Evolutionary conservation across 2,329 filamentous ascomycete genomes (phyloP), one percentile per base, ranked within the genome.

Genomic region (Paecilomyces sp.): DNA sequence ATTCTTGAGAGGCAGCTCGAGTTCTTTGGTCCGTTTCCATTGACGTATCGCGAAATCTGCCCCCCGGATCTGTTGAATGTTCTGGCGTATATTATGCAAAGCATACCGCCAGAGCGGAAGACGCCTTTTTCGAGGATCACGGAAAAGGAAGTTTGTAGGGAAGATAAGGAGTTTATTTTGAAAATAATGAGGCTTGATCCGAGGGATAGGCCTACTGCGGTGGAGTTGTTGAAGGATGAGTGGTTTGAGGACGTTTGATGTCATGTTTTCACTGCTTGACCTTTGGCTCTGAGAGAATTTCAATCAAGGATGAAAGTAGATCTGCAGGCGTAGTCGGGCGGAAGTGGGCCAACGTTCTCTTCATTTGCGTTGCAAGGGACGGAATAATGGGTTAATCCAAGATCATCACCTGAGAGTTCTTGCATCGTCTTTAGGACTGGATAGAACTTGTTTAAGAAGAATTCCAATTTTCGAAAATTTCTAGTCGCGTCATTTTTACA

Each of bases 331-430:
- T 62, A 62, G 9, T 41, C 34, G 15, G 61, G 59, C 28, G 61
- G 56, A 11, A 57, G 34, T 52, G 58, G n/a, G n/a, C 58, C 52
- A 11, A 60, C n/a, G 22, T 56, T 57, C 25, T 54, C 34, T 55
- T 56, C 57, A 54, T 34, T 25, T 4, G 15, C 34, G 30, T 18
- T 52, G 13, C 59, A 47, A 15, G 67, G 67, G 11, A 66, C 64
- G 24, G 68, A 62, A 50, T 67, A 65, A 22, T 56, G 41, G 15
- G 52, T 24, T 51, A 69, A 68, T 3, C 63, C 61, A 28, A 68
- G 61, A 52, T 67, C 58, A 13, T 30, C 11, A 25, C 33, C 24
- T 1, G 57, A 31, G 15, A 61, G 36, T 34, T 57, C 54, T 58
- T 67, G 65, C 15, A 68, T 54, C 3, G 59, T 60, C 56, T 61